These are phyloP conservation scores for Hyphochytrium catenoides DNA, from an alignment of 352 stramenopile genomes.

Conservation along the genomic window DNA sequence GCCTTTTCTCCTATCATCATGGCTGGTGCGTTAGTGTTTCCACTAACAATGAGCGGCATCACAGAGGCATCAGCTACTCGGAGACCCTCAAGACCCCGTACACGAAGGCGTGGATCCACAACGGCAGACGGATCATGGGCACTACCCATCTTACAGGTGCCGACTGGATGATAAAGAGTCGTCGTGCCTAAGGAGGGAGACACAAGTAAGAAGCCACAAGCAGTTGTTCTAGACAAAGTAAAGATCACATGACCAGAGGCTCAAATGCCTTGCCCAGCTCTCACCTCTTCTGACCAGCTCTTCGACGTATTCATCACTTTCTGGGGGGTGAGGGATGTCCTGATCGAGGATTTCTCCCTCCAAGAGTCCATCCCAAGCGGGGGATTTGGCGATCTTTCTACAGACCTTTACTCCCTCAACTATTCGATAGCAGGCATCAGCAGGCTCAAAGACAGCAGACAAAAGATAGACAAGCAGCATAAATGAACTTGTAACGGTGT, in stretches of 20 bases:
- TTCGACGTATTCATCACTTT: too few species aligned
- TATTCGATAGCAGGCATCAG: too few species aligned
- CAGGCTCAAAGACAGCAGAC: too few species aligned
- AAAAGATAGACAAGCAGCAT: too few species aligned
- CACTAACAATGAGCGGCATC: constrained; percentile 79
- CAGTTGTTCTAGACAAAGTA: background rate
- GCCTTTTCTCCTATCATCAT: constrained; percentile 82
- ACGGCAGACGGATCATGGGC: constrained; percentile 39
- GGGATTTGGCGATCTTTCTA: too few species aligned
- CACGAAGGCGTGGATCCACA: constrained; percentile 53
- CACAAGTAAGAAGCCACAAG: background rate
- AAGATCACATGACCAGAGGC: constrained; percentile 1
- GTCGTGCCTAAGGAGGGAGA: constrained; percentile 33
- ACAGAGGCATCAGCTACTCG: constrained; percentile 73
- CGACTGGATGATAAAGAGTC: constrained; percentile 65
- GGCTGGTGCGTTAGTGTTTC: constrained; percentile 77
- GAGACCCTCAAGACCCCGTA: constrained; percentile 62
- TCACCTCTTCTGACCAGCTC: too few species aligned
- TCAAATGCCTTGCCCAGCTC: too few species aligned
- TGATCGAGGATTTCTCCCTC: too few species aligned
- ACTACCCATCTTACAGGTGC: constrained; percentile 61
- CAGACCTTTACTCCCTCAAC: too few species aligned
- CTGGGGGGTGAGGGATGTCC: too few species aligned
- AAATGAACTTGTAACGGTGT: too few species aligned
- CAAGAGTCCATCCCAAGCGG: too few species aligned